phyloP scores from a whole-genome alignment of 1,139 yeast species.

The Taphrina pruni region DNA sequence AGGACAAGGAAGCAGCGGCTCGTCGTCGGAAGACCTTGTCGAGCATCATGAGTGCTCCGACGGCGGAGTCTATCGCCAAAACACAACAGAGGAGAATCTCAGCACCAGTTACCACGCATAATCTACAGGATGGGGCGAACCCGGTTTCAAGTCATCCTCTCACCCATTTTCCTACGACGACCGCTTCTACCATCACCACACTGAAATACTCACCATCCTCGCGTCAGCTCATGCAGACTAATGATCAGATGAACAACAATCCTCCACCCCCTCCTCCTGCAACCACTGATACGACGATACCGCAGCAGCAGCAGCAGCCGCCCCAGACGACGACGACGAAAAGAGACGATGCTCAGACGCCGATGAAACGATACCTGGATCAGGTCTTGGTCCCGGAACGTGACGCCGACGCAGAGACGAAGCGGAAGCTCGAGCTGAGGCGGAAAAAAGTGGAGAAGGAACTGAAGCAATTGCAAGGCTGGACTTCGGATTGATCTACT shows the following conservation, averaged over 20 bases:
- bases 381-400: not conserved
- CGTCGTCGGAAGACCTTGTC: constrained; percentile 13
- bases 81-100: not conserved
- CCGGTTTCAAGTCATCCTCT: not conserved
- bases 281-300: no score
- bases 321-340: not conserved
- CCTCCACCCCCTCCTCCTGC: not conserved
- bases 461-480: constrained; percentile 19
- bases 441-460: constrained; percentile 13
- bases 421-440: constrained; percentile 13
- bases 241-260: not conserved
- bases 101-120: not conserved
- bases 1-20: constrained; percentile 2
- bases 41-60: not conserved
- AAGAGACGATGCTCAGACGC: not conserved
- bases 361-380: constrained; percentile 15
- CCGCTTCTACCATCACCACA: not conserved
- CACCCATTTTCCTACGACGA: not conserved
- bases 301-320: no score
- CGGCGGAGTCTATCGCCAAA: not conserved
- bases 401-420: not conserved
- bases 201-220: constrained; percentile 3
- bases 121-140: not conserved
- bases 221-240: not conserved
- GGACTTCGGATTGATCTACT: not conserved